phyloP scores from a whole-genome alignment of 2,329 filamentous ascomycete species.

The Juglanconis oblonga region DNA sequence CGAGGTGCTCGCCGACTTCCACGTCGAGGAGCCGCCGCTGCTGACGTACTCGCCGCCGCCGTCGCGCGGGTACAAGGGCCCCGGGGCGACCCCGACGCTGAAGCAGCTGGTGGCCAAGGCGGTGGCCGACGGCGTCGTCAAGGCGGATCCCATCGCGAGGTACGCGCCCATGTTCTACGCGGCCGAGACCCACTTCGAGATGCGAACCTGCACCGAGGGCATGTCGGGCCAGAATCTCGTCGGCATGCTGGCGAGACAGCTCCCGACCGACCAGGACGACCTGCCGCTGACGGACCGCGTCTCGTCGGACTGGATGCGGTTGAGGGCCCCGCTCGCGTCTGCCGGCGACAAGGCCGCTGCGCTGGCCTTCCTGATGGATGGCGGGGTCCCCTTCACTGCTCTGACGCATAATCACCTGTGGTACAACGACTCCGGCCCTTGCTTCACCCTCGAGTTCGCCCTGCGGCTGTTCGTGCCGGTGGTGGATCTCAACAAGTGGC shows the following conservation, averaged over 20 bases:
- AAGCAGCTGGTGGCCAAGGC: conserved; percentile 19
- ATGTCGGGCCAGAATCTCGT: conserved; percentile 41
- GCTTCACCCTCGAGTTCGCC: conserved; percentile 48
- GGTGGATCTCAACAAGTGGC: conserved; percentile 39
- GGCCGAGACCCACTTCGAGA: conserved; percentile 31
- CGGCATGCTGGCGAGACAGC: conserved; percentile 33
- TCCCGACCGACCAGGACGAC: conserved; percentile 32
- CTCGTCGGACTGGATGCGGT: conserved; percentile 41
- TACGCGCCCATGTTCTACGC: conserved; percentile 30
- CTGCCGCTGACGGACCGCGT: conserved; percentile 34
- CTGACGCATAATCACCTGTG: conserved; percentile 39
- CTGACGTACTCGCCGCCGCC: conserved; percentile 39
- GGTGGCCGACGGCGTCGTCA: conserved; percentile 24
- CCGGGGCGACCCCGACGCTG: conserved; percentile 25
- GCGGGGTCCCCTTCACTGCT: conserved; percentile 40
- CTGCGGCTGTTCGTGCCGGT: conserved; percentile 39
- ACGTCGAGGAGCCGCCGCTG: conserved; percentile 34
- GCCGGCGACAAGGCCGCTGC: conserved; percentile 33
- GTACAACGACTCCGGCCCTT: conserved; percentile 41
- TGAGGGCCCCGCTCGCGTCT: conserved; percentile 20
- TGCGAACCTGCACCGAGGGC: conserved; percentile 34
- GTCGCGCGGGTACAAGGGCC: conserved; percentile 26
- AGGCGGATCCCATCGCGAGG: conserved; percentile 21
- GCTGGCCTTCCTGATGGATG: conserved; percentile 44
- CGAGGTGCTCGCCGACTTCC: conserved; percentile 45